phyloP scores from a whole-genome alignment of 352 stramenopile species.

The Pythium coloratum region DNA sequence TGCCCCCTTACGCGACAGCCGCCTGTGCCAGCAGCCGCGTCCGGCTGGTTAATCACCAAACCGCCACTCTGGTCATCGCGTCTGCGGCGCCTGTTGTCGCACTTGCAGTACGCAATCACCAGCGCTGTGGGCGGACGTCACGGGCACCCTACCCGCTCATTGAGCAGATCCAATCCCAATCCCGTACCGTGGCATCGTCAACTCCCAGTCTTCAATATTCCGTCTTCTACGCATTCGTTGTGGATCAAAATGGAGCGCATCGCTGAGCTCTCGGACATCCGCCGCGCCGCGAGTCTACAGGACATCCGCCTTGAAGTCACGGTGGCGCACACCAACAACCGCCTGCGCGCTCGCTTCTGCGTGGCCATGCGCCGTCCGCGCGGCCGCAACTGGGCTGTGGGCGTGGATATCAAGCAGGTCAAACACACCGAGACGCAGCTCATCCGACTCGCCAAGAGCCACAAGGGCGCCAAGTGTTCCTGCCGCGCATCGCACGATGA shows the following conservation, averaged over 20 bases:
- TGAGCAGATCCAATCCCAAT: neutral
- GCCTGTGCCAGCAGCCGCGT: neutral
- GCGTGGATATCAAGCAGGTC: constrained; percentile 40
- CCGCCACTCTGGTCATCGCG: constrained; percentile 1
- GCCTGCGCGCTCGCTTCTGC: constrained; percentile 51
- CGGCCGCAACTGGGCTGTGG: constrained; percentile 35
- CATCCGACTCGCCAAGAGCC: constrained; percentile 37
- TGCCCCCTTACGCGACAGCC: neutral
- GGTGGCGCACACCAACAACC: constrained; percentile 49
- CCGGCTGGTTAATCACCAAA: neutral
- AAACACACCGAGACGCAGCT: constrained; percentile 42
- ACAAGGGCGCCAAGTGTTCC: constrained; percentile 24
- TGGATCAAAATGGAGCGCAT: constrained; percentile 26
- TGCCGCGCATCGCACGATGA: constrained; percentile 2
- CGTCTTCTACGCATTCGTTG: neutral
- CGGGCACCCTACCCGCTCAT: neutral
- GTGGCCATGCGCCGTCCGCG: constrained; percentile 39
- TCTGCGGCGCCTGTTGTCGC: neutral
- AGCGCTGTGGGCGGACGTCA: neutral
- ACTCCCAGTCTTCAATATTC: neutral
- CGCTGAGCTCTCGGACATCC: constrained; percentile 52
- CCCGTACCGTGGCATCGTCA: neutral
- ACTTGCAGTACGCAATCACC: constrained; percentile 6
- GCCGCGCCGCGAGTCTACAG: constrained; percentile 49
- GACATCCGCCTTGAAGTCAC: constrained; percentile 49